phyloP scores from a whole-genome alignment of 2,329 filamentous ascomycete species.

The Aspergillus sojae region DNA sequence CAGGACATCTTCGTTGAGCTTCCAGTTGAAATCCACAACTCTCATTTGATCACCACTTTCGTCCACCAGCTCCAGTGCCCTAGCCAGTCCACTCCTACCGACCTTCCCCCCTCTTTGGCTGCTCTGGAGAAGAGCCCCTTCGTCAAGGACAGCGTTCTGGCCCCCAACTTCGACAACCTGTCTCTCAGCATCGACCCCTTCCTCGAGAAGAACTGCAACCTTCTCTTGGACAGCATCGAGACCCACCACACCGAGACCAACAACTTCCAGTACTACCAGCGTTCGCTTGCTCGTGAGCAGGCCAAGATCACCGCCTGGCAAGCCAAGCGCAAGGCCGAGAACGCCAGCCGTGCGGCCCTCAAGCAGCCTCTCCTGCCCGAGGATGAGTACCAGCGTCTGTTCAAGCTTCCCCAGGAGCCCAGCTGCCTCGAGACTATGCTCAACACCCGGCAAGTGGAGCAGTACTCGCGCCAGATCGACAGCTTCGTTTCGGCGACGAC shows the following conservation, averaged over 20 bases:
- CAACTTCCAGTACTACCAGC: slow-evolving; percentile 98
- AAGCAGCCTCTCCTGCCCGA: slow-evolving; percentile 90
- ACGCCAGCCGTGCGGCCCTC: slow-evolving; percentile 77
- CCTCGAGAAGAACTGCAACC: slow-evolving; percentile 96
- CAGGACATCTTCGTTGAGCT: slow-evolving; percentile 92
- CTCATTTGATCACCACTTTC: slow-evolving; percentile 92
- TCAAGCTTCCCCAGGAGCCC: slow-evolving; percentile 96
- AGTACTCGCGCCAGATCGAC: slow-evolving; percentile 96
- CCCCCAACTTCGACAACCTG: slow-evolving; percentile 85
- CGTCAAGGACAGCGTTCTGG: slow-evolving; percentile 65
- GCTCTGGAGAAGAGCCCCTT: slow-evolving; percentile 70
- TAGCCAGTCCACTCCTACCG: slow-evolving; percentile 66
- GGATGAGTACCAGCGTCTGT: slow-evolving; percentile 97
- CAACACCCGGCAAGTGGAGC: slow-evolving; percentile 93
- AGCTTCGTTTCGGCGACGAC: slow-evolving; percentile 90
- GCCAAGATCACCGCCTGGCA: slow-evolving; percentile 97
- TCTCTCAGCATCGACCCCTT: slow-evolving; percentile 95
- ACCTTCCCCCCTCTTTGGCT: slow-evolving; percentile 76
- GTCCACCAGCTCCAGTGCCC: slow-evolving; percentile 84
- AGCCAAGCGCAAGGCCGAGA: slow-evolving; percentile 94
- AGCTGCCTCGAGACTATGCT: slow-evolving; percentile 91
- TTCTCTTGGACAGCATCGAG: slow-evolving; percentile 95
- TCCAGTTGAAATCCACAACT: slow-evolving; percentile 90
- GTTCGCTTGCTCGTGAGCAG: slow-evolving; percentile 90
- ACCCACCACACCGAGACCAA: slow-evolving; percentile 98